Conservation (phyloP, 2,329 filamentous ascomycete species). For the Acrocalymma vagum region DNA sequence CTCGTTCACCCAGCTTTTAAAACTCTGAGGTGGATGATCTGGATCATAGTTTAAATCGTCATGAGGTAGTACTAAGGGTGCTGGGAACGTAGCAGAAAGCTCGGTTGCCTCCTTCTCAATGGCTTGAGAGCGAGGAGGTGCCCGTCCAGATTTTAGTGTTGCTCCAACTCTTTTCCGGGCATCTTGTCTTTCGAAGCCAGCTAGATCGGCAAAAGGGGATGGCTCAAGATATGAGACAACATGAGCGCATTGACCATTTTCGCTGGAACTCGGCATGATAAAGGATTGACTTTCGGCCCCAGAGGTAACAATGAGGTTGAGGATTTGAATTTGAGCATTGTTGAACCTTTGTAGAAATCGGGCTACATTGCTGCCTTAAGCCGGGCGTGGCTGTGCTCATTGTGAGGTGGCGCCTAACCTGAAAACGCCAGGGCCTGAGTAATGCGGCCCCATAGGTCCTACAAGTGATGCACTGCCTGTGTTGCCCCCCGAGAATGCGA, state of each 20-base stretch:
- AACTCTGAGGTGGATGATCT: conserved; percentile 60
- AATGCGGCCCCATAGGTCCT: too few species aligned
- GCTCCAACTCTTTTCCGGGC: conserved; percentile 31
- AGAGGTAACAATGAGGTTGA: too few species aligned
- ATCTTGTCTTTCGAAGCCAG: conserved; percentile 41
- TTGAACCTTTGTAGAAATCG: too few species aligned
- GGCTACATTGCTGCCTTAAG: too few species aligned
- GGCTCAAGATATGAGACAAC: conserved; percentile 24
- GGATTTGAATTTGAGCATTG: too few species aligned
- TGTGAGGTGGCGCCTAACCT: too few species aligned
- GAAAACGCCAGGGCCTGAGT: too few species aligned
- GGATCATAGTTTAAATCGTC: conserved; percentile 67
- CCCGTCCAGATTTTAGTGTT: conserved; percentile 19
- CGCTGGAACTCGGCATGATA: too few species aligned
- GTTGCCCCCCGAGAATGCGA: too few species aligned
- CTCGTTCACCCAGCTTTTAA: conserved; percentile 59
- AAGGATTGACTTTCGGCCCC: too few species aligned
- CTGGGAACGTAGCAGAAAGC: conserved; percentile 58
- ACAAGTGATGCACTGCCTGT: too few species aligned
- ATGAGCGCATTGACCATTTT: conserved; percentile 10
- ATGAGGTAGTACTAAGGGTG: conserved; percentile 65
- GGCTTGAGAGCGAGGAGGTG: not conserved
- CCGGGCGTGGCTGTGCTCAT: too few species aligned
- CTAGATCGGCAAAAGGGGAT: conserved; percentile 45
- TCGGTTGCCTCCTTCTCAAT: conserved; percentile 2